A percentile compares a stretch with the other conserved stretches of the same genome.
These are phyloP conservation scores for Warburgia ugandensis DNA, from an alignment of 164 flowering plant species.

Conservation along the genomic window DNA sequence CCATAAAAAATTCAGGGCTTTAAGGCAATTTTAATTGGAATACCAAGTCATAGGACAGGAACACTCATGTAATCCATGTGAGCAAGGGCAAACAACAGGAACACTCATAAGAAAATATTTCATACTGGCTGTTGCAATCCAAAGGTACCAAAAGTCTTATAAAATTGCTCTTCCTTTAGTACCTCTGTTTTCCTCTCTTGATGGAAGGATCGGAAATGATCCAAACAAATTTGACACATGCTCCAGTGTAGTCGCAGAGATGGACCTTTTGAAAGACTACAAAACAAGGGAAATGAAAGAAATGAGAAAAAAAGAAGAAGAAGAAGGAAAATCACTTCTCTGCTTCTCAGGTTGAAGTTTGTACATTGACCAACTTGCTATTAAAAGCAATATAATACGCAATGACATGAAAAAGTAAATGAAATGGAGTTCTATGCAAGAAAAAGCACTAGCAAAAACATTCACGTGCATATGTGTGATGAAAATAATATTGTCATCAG, in stretches of 20 bases:
- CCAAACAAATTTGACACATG: conserved; percentile 62
- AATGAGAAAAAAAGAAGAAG: conserved; percentile 1
- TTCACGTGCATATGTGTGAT: not conserved
- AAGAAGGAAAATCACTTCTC: not conserved
- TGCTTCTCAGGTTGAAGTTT: not conserved
- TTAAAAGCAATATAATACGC: not conserved
- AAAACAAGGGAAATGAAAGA: too few species aligned
- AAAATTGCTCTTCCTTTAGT: conserved; percentile 4
- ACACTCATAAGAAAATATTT: too few species aligned
- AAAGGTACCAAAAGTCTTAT: not conserved
- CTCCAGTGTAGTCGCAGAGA: conserved; percentile 73
- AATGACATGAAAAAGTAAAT: not conserved
- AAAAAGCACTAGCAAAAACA: not conserved
- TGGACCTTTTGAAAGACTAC: conserved; percentile 68
- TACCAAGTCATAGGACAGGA: too few species aligned
- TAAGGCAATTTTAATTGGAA: too few species aligned
- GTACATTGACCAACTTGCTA: conserved; percentile 4
- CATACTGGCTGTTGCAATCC: not conserved
- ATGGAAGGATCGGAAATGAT: conserved; percentile 59
- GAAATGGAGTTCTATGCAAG: not conserved
- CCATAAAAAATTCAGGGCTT: too few species aligned
- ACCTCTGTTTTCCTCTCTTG: conserved; percentile 57
- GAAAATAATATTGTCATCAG: not conserved
- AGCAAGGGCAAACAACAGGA: too few species aligned
- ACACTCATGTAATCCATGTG: too few species aligned